These are phyloP conservation scores for Penicillium italicum DNA, from an alignment of 2,329 filamentous ascomycete species.

Conservation along the genomic window DNA sequence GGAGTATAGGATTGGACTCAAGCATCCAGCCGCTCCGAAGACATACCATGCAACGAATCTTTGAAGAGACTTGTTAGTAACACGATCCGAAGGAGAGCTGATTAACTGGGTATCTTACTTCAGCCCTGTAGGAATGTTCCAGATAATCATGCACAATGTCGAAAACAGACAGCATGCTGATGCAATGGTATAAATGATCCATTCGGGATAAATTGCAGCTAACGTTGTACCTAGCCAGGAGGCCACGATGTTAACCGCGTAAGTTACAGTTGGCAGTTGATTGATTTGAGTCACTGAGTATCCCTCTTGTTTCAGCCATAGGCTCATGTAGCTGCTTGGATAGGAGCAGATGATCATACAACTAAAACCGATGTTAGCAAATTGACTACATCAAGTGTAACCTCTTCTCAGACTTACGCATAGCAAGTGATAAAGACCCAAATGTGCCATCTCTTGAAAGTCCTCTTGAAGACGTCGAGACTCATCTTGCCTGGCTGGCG, in stretches of 20 bases:
- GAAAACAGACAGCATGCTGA: slow-evolving; percentile 44
- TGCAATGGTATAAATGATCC: slow-evolving; percentile 48
- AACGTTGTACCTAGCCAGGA: slow-evolving; percentile 51
- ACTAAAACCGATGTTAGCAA: slow-evolving; percentile 18
- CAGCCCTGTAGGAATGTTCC: slow-evolving; percentile 50
- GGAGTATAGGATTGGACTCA: slow-evolving; percentile 45
- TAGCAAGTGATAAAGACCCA: slow-evolving; percentile 50
- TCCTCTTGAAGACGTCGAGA: slow-evolving; percentile 46
- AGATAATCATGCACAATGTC: slow-evolving; percentile 47
- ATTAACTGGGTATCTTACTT: slow-evolving; percentile 32
- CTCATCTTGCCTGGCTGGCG: slow-evolving; percentile 42
- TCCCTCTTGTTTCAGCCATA: slow-evolving; percentile 51
- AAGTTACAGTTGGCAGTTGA: slow-evolving; percentile 48
- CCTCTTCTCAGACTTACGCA: slow-evolving; percentile 37
- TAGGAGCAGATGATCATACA: slow-evolving; percentile 49
- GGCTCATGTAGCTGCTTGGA: slow-evolving; percentile 48
- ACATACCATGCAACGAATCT: slow-evolving; percentile 46
- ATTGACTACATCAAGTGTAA: background rate
- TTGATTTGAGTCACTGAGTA: slow-evolving; percentile 51
- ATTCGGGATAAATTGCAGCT: slow-evolving; percentile 50
- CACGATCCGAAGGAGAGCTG: background rate
- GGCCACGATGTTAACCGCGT: slow-evolving; percentile 49
- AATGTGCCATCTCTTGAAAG: slow-evolving; percentile 50
- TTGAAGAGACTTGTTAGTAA: background rate
- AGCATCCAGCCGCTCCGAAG: slow-evolving; percentile 39